Base-by-base conservation (phyloP, 371 early-diverging fungal genomes). In the Mortierella sp. region DNA sequence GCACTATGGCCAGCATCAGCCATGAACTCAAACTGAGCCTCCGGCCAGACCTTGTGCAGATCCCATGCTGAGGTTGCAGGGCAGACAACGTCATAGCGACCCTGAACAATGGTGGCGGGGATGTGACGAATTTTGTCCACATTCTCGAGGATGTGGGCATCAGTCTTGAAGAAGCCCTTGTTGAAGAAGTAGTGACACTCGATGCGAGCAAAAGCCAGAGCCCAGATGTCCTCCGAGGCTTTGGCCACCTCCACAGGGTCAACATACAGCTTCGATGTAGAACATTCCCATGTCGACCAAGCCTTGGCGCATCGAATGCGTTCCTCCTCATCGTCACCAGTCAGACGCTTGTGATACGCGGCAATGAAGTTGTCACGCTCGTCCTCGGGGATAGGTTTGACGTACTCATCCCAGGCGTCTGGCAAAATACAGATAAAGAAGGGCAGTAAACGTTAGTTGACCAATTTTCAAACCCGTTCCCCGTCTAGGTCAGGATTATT, bases 111-210 rank as follows among this genome's bases (percentile, higher is more conserved):
- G 2, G 78, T 75, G 19, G 84, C 81, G 15, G 91, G 91, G 50
- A 90, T 85, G 52, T 90, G 83, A 26, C 80, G 82, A 60, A 81
- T 76, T 65, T 80, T 79, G 64, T 83, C 67, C 6, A 86, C 67
- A 54, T 88, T 85, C 41, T 89, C 84, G 42, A 90, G 59, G 34
- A 90, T 78, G 63, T 83, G 84, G 17, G 61, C 78, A 42, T 83
- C 85, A 0, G 70, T 54, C 41, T 85, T 80, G 70, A 90, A 89
- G 78, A 88, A 90, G 0, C 91, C 89, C 58, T 84, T 83, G 84
- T 89, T 86, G 73, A 82, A 67, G 52, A 89, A 89, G 79, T 76
- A 88, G 68, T 87, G 87, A 71, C 84, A 87, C 61, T 86, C 89
- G 57, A 90, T 90, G 32, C 90, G 80, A 11, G 91, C 89, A 76